Conservation (phyloP, 768 basidiomycete species). For the Chalciporus chontae region DNA sequence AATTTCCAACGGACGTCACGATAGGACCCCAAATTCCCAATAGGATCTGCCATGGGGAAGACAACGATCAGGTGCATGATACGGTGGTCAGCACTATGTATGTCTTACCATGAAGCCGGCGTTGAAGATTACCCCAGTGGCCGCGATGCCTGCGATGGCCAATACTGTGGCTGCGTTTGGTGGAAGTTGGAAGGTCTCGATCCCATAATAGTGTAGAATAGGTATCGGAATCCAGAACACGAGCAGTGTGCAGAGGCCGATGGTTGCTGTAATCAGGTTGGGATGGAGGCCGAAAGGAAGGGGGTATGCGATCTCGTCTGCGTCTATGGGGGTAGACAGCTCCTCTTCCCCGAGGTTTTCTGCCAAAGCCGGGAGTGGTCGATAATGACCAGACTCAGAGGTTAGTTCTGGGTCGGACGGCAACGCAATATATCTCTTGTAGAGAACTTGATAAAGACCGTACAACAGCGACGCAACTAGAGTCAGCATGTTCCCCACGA, state of each 20-base stretch:
- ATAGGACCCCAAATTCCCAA: constrained; percentile 87
- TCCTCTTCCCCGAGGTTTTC: constrained; percentile 27
- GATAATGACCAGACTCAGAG: constrained; percentile 40
- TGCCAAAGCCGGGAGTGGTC: constrained; percentile 39
- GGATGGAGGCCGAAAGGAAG: constrained; percentile 84
- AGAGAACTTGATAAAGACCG: constrained; percentile 79
- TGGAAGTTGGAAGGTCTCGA: constrained; percentile 70
- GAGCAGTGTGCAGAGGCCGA: constrained; percentile 75
- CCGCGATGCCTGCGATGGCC: constrained; percentile 65
- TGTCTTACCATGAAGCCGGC: constrained; percentile 75
- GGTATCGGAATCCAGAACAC: constrained; percentile 79
- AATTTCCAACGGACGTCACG: constrained; percentile 81
- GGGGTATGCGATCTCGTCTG: constrained; percentile 42
- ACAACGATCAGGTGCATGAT: not conserved
- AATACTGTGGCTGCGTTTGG: constrained; percentile 39
- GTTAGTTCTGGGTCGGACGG: constrained; percentile 58
- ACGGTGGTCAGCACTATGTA: not conserved
- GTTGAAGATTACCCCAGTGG: constrained; percentile 76
- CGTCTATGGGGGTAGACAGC: constrained; percentile 10
- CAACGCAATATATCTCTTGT: constrained; percentile 75
- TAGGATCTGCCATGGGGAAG: constrained; percentile 52
- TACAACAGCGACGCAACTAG: constrained; percentile 69
- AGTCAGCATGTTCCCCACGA: constrained; percentile 72
- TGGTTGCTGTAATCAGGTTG: constrained; percentile 73
- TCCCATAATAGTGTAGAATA: constrained; percentile 59